Evolutionary conservation across 2,329 filamentous ascomycete genomes (phyloP), one percentile per base, ranked within the genome.

Genomic region (Neocatenulostroma microsporum): DNA sequence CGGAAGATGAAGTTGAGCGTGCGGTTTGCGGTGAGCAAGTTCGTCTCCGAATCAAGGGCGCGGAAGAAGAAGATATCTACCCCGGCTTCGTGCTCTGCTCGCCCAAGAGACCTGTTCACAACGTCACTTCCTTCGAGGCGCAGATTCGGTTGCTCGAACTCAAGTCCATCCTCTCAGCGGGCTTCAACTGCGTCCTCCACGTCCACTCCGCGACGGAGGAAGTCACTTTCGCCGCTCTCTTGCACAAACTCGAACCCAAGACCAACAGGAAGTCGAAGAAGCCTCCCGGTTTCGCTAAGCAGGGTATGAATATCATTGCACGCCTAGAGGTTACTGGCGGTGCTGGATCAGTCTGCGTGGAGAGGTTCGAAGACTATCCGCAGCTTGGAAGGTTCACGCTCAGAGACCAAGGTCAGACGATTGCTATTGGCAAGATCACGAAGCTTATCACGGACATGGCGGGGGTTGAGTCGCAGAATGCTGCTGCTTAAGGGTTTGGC

Each of bases 381-480:
- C 91, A 96, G 65, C 76, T 94, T 64, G 87, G 87, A 55, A 80
- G 87, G 28, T 94, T 94, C 64, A 94, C 87, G 14, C 73, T 94
- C 36, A 73, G 87, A 73, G 87, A 58, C 37, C 57, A 96, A 80
- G 91, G 91, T 54, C 89, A 96, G 83, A 98, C 91, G 0, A 95
- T 98, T 69, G 91, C 91, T 39, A 98, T 98, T 68, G 91, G 91
- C 57, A 98, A 98, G 76, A 93, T 98, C 62, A 95, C 86, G 42
- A 95, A 88, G 74, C 75, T 98, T 42, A 77, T 84, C 50, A 68
- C 64, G 3, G 64, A 71, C 44, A 39, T 42, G 19, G 28, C 41
- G 21, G 41, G 41, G 11, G 40, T 40, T 7, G 42, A 36, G 32
- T n/a, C 30, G 25, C 35, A 42, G 39, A 32, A 41, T 15, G 41